Percentiles rank a stretch among this genome's conserved stretches.
These are phyloP conservation scores for Tolypocladium sp. DNA, from an alignment of 2,329 filamentous ascomycete genomes.

Conservation along the genomic window DNA sequence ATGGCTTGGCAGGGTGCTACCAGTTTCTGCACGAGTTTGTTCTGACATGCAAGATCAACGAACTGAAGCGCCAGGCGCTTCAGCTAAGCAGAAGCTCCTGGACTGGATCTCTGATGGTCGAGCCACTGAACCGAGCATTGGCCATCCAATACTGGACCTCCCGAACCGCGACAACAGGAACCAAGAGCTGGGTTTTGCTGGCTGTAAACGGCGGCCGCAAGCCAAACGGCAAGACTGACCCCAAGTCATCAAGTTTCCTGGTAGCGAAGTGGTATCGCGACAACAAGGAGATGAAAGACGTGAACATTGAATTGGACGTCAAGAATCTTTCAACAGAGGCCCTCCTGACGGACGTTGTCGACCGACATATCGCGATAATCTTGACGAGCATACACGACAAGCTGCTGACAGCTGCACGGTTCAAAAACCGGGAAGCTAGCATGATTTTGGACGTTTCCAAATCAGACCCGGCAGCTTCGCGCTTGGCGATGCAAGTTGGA, in stretches of 20 bases:
- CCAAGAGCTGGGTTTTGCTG: slow-evolving; percentile 87
- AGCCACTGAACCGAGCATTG: slow-evolving; percentile 71
- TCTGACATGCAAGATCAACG: slow-evolving; percentile 81
- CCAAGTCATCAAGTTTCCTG: slow-evolving; percentile 43
- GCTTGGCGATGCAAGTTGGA: slow-evolving; percentile 61
- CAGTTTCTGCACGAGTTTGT: slow-evolving; percentile 80
- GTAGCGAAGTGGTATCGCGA: slow-evolving; percentile 76
- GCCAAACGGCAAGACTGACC: slow-evolving; percentile 25
- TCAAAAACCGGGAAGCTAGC: slow-evolving; percentile 47
- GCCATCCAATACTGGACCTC: slow-evolving; percentile 86
- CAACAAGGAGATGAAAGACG: slow-evolving; percentile 62
- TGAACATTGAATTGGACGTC: slow-evolving; percentile 58
- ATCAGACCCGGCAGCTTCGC: slow-evolving; percentile 56
- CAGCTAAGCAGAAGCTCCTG: slow-evolving; percentile 63
- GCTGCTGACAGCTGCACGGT: slow-evolving; percentile 51
- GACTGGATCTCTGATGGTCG: slow-evolving; percentile 69
- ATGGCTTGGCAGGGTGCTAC: slow-evolving; percentile 74
- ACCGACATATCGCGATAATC: slow-evolving; percentile 63
- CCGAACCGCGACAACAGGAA: slow-evolving; percentile 38
- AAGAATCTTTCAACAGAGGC: slow-evolving; percentile 62
- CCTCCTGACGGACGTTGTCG: slow-evolving; percentile 66
- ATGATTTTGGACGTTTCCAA: slow-evolving; percentile 49
- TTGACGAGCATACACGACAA: slow-evolving; percentile 57
- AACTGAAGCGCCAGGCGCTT: slow-evolving; percentile 68
- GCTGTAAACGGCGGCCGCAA: slow-evolving; percentile 63